These are phyloP conservation scores for Butyriboletus loyo DNA, from an alignment of 768 basidiomycete genomes.

Conservation along the genomic window DNA sequence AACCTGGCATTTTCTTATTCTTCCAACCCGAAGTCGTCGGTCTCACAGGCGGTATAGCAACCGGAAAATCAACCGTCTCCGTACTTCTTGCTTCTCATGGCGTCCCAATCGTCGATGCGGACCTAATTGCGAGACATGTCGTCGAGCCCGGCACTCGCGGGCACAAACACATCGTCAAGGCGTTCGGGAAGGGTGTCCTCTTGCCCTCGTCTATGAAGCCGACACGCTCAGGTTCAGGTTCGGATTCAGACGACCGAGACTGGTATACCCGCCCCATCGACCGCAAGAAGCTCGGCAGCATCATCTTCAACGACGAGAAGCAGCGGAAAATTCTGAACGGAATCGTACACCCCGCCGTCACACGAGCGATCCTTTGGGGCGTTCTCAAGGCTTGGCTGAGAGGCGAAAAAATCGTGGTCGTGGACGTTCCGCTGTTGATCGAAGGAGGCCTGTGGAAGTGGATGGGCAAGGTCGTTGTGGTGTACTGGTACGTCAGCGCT, in stretches of 20 bases:
- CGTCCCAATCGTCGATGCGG: slow-evolving; percentile 91
- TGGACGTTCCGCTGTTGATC: slow-evolving; percentile 91
- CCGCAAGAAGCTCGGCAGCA: slow-evolving; percentile 74
- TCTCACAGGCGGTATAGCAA: slow-evolving; percentile 94
- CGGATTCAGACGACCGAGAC: neutral
- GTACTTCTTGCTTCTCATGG: slow-evolving; percentile 58
- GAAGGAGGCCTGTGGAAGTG: slow-evolving; percentile 83
- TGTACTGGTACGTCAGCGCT: slow-evolving; percentile 71
- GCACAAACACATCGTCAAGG: slow-evolving; percentile 59
- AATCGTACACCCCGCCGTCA: slow-evolving; percentile 92
- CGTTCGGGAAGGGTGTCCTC: slow-evolving; percentile 73
- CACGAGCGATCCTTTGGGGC: slow-evolving; percentile 67
- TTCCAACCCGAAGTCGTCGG: slow-evolving; percentile 65
- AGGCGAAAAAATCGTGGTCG: slow-evolving; percentile 74
- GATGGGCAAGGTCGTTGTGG: slow-evolving; percentile 82
- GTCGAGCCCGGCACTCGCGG: slow-evolving; percentile 80
- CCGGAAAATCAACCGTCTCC: slow-evolving; percentile 94
- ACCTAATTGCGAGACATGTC: slow-evolving; percentile 81
- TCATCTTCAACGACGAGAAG: slow-evolving; percentile 77
- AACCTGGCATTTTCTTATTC: neutral
- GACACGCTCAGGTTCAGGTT: neutral
- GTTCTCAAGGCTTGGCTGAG: slow-evolving; percentile 69
- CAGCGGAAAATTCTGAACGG: slow-evolving; percentile 73
- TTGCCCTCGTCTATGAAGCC: slow-evolving; percentile 24
- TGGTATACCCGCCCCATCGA: slow-evolving; percentile 65